These are phyloP conservation scores for Atractiella rhizophila DNA, from an alignment of 768 basidiomycete species.

Conservation along the genomic window DNA sequence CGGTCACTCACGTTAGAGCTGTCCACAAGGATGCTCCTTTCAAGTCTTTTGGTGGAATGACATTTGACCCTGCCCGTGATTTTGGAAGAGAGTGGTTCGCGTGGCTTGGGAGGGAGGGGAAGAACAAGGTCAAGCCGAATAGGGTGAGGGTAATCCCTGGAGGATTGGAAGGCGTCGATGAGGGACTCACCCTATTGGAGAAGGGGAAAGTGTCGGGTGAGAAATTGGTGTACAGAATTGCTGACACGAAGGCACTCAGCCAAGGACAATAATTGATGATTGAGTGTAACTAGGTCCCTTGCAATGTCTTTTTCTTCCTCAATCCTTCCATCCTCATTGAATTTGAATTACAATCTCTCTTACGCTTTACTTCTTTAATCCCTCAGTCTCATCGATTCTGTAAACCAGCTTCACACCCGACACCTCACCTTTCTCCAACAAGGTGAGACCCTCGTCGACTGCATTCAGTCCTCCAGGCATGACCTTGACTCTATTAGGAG, in stretches of 20 bases:
- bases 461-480: slow-evolving; percentile 14
- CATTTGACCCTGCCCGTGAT: too few relatives aligned
- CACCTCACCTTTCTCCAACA: slow-evolving; percentile 13
- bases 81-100: slow-evolving; percentile 13
- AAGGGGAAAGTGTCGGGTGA: slow-evolving; percentile 13
- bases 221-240: slow-evolving; percentile 16
- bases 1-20: too few relatives aligned
- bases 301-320: too few relatives aligned
- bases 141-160: slow-evolving; percentile 12
- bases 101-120: too few relatives aligned
- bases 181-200: slow-evolving; percentile 13
- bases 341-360: too few relatives aligned
- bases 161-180: slow-evolving; percentile 13
- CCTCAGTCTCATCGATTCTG: slow-evolving; percentile 12
- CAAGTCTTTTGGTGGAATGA: slow-evolving; percentile 11
- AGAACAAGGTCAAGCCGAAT: slow-evolving; percentile 12
- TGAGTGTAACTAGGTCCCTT: too few relatives aligned
- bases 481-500: slow-evolving; percentile 10
- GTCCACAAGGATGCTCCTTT: too few relatives aligned
- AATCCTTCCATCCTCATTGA: too few relatives aligned
- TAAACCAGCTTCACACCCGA: slow-evolving; percentile 16
- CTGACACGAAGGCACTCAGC: too few relatives aligned
- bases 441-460: slow-evolving; percentile 14
- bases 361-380: too few relatives aligned
- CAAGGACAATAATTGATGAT: too few relatives aligned